Percentiles rank a stretch among this genome's conserved stretches.
Evolutionary conservation across 208 protist genomes (phyloP).

Genomic region (Leishmania tropica): DNA sequence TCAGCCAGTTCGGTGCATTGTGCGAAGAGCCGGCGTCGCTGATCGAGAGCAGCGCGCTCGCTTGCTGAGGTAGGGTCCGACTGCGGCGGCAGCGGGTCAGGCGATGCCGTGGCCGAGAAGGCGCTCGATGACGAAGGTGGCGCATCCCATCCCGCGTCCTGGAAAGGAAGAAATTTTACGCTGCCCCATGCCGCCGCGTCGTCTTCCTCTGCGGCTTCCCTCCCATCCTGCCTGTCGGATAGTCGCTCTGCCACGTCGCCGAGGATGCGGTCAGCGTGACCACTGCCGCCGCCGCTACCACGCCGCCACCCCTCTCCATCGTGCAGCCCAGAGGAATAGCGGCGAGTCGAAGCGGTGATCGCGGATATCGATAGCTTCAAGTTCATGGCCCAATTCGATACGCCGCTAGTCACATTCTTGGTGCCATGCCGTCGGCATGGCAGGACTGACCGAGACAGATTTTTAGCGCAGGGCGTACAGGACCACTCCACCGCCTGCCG

Average conservation of each 20-base stretch:
- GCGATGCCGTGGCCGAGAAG: neutral
- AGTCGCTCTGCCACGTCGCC: neutral
- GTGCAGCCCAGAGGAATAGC: neutral
- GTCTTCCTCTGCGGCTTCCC: neutral
- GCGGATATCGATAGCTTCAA: neutral
- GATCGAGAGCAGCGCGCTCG: slow-evolving; percentile 15
- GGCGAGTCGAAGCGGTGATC: slow-evolving; percentile 7
- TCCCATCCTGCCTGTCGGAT: neutral
- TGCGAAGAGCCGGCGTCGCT: slow-evolving; percentile 22
- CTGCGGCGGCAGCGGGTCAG: neutral
- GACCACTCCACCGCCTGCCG: neutral
- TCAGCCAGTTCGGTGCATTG: slow-evolving; percentile 18
- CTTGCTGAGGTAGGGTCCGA: slow-evolving; percentile 6
- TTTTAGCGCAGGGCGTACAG: neutral
- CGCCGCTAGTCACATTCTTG: neutral
- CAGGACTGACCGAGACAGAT: neutral
- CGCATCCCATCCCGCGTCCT: neutral
- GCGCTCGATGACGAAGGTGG: neutral
- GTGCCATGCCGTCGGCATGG: neutral
- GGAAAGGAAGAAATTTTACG: neutral
- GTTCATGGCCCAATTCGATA: neutral
- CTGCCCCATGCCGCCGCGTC: neutral
- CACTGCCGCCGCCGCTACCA: neutral
- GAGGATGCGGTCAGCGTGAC: neutral
- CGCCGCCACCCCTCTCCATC: neutral